Base-by-base conservation (phyloP, 2,329 filamentous ascomycete species). In the Sporothrix dimorphospora region DNA sequence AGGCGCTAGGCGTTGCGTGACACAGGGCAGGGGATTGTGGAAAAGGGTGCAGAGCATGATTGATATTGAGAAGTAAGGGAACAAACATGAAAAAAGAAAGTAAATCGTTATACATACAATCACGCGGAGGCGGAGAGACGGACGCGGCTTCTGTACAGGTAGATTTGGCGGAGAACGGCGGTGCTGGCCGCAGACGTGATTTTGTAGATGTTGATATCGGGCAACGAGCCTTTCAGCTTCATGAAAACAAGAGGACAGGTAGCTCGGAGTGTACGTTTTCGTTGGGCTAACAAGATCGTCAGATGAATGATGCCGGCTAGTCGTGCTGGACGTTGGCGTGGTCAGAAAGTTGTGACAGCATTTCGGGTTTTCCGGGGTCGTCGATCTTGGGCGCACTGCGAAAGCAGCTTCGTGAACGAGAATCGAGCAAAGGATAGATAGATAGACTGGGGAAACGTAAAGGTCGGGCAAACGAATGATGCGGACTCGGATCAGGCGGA, bases 1-100 rank as follows among this genome's bases (percentile, higher is more conserved):
- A 65, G 45, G 27, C 55, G 30, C 69, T 63, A 65, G 69, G 30
- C 55, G n/a, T 40, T 40, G 45, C 30, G 69, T 65, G 69, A 65
- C 57, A 70, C 55, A 63, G 30, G 27, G 30, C 19, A 45, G 57
- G 45, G 57, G n/a, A 14, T 42, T 63, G 45, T 30, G 67, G 9
- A 53, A 40, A 24, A 59, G 55, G 42, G 45, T 16, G n/a, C 9
- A 30, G n/a, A 42, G 19, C 2, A 27, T 40, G 69, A 4, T 42
- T 45, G 30, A 40, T 34, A 63, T 66, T 11, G 27, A 61, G 14
- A 38, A 5, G 34, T 6, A 19, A 57, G 12, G 19, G 8, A 47
- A 47, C 24, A 11, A 40, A 55, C 5, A 40, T 24, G 19, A 14
- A 34, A 38, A 59, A 34, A 34, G 11, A 16, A 7, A 34, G 27